Percentiles rank a stretch among this genome's conserved stretches.
phyloP scores from a whole-genome alignment of 305 asterid genomes.

The Solanum hybrid region DNA sequence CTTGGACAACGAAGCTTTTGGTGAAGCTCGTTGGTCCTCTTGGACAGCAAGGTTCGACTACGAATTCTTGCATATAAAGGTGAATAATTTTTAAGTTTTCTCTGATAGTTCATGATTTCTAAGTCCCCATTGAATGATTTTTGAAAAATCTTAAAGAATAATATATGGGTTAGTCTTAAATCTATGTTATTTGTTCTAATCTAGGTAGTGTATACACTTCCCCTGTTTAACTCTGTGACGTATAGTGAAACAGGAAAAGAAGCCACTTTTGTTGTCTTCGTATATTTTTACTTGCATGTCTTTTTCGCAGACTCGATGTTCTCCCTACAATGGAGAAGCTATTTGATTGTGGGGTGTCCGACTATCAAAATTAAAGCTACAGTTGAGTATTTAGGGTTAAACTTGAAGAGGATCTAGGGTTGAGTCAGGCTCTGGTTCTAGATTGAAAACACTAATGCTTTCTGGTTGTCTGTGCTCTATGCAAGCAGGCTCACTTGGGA shows the following conservation, averaged over 20 bases:
- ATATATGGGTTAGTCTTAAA: no score
- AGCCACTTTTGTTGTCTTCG: neutral
- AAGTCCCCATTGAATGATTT: no score
- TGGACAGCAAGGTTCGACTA: no score
- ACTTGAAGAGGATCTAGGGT: neutral
- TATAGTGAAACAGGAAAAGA: neutral
- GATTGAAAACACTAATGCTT: neutral
- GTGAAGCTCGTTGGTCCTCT: no score
- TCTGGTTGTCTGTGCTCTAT: neutral
- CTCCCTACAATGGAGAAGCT: slow-evolving; percentile 52
- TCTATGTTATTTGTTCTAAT: no score
- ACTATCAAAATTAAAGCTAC: slow-evolving; percentile 29
- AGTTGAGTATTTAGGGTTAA: slow-evolving; percentile 16
- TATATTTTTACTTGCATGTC: neutral
- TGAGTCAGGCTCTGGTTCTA: neutral
- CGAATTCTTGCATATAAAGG: no score
- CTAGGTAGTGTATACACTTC: neutral
- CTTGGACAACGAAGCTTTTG: no score
- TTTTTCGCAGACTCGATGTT: slow-evolving; percentile 50
- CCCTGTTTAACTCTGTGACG: neutral
- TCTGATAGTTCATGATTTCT: no score
- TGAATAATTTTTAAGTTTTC: no score
- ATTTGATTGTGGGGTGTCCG: slow-evolving; percentile 74
- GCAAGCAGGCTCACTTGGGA: neutral
- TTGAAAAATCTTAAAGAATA: no score